Base-by-base conservation (phyloP, 2,329 filamentous ascomycete genomes). In the Pyricularia grisea region DNA sequence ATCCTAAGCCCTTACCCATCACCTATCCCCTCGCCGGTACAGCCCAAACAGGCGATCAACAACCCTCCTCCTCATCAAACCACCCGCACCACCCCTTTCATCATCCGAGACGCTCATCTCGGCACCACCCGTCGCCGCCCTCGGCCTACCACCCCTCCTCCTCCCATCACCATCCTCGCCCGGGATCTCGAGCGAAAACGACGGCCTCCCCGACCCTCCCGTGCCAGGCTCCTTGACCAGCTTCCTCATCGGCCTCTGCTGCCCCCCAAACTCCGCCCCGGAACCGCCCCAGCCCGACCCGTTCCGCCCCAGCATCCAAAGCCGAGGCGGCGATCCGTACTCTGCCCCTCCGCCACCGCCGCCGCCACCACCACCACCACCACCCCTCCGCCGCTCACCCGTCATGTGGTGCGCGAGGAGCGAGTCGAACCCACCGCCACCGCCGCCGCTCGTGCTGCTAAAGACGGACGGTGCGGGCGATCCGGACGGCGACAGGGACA, bases 181-280 rank as follows among this genome's bases (percentile, higher is more conserved):
- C 1, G 66, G 30, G 10, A 73, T 69, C 63, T 70, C 72, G 3
- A 70, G 30, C 6, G 71, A 66, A 11, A 72, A 71, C 1, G 68
- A 67, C 31, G 72, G 71, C 30, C 72, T 68, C 14, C 72, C 72
- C 30, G 72, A 72, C 25, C 71, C 72, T 65, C 68, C 69, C 25
- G 25, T 61, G 1, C 30, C 30, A 10, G 71, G 72, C 12, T 73
- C 73, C 68, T 74, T 74, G 67, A 74, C 71, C 30, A 74, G 72
- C 68, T 73, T 74, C 11, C 72, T 71, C 14, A 69, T 67, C 17
- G 69, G 68, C 20, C 30, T 50, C 42, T 12, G 33, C 33, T 36
- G 42, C 17, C 42, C 42, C 4, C 42, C 42, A 7, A n/a, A 20
- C 2, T 50, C 42, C 67, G 72, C 10, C 70, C 67, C 28, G 70